Percentiles rank a stretch among this genome's conserved stretches.
Conservation (phyloP, 352 stramenopile species). For the Pythium angustatum region DNA sequence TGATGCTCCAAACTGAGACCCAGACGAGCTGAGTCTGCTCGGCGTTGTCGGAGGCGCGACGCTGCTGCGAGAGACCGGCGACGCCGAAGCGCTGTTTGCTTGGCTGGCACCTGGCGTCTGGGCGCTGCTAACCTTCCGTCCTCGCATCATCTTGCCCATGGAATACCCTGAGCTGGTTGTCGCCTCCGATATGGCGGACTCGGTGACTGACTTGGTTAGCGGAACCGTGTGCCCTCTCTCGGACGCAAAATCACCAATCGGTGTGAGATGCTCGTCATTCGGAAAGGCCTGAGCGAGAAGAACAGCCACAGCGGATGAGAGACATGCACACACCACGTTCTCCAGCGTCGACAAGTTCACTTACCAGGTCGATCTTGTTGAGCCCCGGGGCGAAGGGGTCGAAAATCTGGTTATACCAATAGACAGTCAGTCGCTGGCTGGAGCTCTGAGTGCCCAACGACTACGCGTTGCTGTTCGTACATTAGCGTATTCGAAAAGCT, state of each 20-base stretch:
- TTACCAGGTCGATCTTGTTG: slow-evolving; percentile 68
- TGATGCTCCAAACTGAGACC: slow-evolving; percentile 25
- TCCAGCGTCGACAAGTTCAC: not conserved
- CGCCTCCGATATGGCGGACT: slow-evolving; percentile 50
- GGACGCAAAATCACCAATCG: slow-evolving; percentile 68
- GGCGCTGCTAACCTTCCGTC: slow-evolving; percentile 49
- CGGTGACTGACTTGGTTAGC: slow-evolving; percentile 55
- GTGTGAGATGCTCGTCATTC: slow-evolving; percentile 80
- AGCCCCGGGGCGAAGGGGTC: slow-evolving; percentile 73
- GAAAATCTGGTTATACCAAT: slow-evolving; percentile 56
- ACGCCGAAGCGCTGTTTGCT: slow-evolving; percentile 12
- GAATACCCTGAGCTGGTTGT: slow-evolving; percentile 58
- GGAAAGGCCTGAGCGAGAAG: slow-evolving; percentile 55
- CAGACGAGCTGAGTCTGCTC: slow-evolving; percentile 35
- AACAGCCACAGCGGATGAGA: not conserved
- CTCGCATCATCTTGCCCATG: slow-evolving; percentile 69
- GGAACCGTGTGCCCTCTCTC: slow-evolving; percentile 75
- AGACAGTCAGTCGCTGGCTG: too few relatives aligned
- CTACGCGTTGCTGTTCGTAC: slow-evolving; percentile 29
- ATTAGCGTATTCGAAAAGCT: slow-evolving; percentile 61
- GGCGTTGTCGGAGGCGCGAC: slow-evolving; percentile 23
- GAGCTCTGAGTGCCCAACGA: not conserved
- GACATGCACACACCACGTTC: not conserved
- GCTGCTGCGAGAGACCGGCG: slow-evolving; percentile 31
- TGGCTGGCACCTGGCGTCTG: slow-evolving; percentile 35